Percentiles rank a stretch among this genome's conserved stretches.
Conservation (phyloP, 2,329 filamentous ascomycete genomes). For the Aspergillus quadricinctus region DNA sequence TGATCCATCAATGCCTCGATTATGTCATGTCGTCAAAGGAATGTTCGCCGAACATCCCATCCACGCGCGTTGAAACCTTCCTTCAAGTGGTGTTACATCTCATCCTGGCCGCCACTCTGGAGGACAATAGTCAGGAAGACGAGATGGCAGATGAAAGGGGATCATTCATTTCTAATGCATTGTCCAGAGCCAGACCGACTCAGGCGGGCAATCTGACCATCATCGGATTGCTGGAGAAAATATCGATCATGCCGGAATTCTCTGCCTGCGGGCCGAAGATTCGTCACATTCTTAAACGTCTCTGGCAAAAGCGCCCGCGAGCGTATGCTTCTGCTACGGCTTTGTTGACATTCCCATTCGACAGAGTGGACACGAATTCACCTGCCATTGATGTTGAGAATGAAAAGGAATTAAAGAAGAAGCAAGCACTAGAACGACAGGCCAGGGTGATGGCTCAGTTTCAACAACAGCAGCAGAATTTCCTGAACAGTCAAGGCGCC, state of each 20-base stretch:
- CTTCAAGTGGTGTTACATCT: constrained; percentile 88
- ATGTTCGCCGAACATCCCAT: constrained; percentile 69
- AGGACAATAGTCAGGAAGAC: constrained; percentile 64
- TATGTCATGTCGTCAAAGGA: constrained; percentile 70
- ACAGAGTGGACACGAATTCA: constrained; percentile 75
- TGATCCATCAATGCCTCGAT: constrained; percentile 81
- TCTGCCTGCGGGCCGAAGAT: constrained; percentile 83
- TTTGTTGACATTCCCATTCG: constrained; percentile 59
- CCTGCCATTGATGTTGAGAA: constrained; percentile 62
- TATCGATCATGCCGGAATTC: constrained; percentile 66
- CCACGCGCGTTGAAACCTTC: constrained; percentile 83
- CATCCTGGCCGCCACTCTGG: constrained; percentile 75
- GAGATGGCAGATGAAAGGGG: constrained; percentile 45
- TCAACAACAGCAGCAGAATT: constrained; percentile 94
- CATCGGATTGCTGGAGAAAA: constrained; percentile 49
- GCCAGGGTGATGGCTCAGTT: constrained; percentile 97
- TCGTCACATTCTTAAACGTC: constrained; percentile 71
- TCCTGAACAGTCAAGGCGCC: constrained; percentile 80
- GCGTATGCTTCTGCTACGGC: constrained; percentile 66
- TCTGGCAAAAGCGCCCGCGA: constrained; percentile 75
- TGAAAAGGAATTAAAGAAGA: constrained; percentile 75
- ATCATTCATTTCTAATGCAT: constrained; percentile 70
- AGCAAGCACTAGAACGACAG: constrained; percentile 81
- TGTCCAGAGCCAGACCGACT: constrained; percentile 56
- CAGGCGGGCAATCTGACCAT: constrained; percentile 44